Base-by-base conservation (phyloP, 257 asterid species). In the Petunia secreta region DNA sequence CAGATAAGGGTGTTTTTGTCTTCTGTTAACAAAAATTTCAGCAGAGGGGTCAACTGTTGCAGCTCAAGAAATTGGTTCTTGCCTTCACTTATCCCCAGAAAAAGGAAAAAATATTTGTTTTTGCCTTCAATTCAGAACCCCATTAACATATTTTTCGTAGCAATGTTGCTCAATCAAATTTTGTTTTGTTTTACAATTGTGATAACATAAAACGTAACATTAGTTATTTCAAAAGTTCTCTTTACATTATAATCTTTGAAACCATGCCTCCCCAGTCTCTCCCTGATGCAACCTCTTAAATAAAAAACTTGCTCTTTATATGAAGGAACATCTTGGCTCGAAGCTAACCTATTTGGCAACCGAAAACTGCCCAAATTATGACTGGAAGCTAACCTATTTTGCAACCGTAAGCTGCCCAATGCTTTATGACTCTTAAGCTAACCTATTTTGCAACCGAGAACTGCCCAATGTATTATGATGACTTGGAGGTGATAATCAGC, bases 1-100 rank as follows among this genome's bases (percentile, higher is more conserved):
- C 98, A 3, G 97, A 93, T 59, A 91, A 93, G 84, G 90, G 89
- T 52, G 89, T 94, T 9, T 95, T 92, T 14, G 93, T 93, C 75
- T 95, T 93, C 63, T 90, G 94, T 62, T 90, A 88, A 15, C 41
- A 16, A 68, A 66, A 38, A 15, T 25, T 46, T n/a, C 11, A 1
- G 8, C 44, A 5, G 1, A 1, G 25, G 60, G 25, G 77, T 25
- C 43, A 48, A 25, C 60, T 25, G 43, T 71, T 48, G 44, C 44
- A 34, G 60, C 60, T 71, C 60, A 48, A 11, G 34, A 3, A 48
- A 48, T 37, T 48, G 43, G 43, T 71, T 48, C 60, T 48, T 71
- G 60, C 77, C 59, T 25, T 5, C 8, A 43, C 57, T 62, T 40
- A 1, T 2, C 3, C 10, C 2, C 54, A 10, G n/a, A 43, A 41